Evolutionary conservation across 228 moss, liverwort and hornwort genomes (phyloP).

Genomic region (Sphagnum magellanicum): DNA sequence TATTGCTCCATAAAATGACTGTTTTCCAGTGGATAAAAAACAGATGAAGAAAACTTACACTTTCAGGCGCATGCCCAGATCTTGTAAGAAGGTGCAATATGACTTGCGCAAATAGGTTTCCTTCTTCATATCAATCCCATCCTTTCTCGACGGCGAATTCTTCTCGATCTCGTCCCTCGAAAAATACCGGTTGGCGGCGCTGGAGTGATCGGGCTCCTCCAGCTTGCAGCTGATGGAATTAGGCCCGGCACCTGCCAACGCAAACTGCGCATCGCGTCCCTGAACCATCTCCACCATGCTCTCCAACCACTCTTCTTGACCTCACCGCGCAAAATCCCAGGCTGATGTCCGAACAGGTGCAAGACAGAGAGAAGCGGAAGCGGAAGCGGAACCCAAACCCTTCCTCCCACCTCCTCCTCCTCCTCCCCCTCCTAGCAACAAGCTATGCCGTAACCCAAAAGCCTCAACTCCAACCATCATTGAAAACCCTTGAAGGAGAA

Average conservation of each 20-base stretch:
- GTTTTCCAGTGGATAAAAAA: not conserved
- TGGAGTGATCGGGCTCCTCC: constrained; percentile 54
- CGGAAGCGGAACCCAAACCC: no score
- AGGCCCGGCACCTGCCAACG: no score
- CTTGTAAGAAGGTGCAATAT: constrained; percentile 60
- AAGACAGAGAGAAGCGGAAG: no score
- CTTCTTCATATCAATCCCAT: constrained; percentile 59
- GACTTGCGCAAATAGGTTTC: constrained; percentile 66
- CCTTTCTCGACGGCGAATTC: constrained; percentile 43
- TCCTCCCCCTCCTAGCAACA: no score
- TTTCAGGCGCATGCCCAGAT: constrained; percentile 61
- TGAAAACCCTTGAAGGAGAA: no score
- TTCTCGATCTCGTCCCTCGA: constrained; percentile 57
- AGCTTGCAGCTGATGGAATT: constrained; percentile 30
- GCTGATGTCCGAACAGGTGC: no score
- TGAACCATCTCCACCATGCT: constrained; percentile 16
- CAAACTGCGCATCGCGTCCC: not conserved
- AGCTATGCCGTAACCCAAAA: no score
- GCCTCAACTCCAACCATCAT: no score
- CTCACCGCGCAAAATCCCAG: no score
- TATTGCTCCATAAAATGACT: no score
- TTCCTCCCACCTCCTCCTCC: no score
- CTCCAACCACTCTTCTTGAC: no score
- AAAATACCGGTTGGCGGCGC: constrained; percentile 51
- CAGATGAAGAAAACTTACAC: constrained; percentile 37